Percentiles rank a stretch among this genome's conserved stretches.
Evolutionary conservation across 139 green algal genomes (phyloP).

Genomic region (Protoeuglena noctilucae): DNA sequence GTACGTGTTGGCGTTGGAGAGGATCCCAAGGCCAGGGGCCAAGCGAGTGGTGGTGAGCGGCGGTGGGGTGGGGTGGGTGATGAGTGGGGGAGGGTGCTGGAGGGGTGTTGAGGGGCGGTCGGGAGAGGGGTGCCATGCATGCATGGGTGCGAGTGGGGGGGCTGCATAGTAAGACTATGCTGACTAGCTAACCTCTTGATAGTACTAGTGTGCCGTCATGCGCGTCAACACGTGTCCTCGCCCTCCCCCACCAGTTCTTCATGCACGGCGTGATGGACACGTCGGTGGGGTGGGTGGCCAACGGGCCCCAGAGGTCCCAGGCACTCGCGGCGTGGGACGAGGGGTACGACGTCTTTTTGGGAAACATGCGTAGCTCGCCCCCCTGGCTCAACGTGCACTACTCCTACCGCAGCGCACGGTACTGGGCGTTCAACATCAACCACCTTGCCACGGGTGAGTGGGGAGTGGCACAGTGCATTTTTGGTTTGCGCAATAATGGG

Average conservation of each 20-base stretch:
- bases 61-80: too few species aligned
- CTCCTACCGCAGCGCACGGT: constrained; percentile 22
- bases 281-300: constrained; percentile 67
- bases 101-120: too few species aligned
- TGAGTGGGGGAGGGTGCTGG: too few species aligned
- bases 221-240: neutral
- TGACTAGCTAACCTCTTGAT: too few species aligned
- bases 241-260: constrained; percentile 37
- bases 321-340: constrained; percentile 80
- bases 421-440: constrained; percentile 79
- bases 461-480: too few species aligned
- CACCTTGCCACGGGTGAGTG: constrained; percentile 61
- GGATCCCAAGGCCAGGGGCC: neutral
- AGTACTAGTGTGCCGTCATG: too few species aligned
- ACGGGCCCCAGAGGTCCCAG: constrained; percentile 45
- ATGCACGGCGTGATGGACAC: constrained; percentile 87
- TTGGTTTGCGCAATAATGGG: too few species aligned
- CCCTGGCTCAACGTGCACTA: constrained; percentile 44
- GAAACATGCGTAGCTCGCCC: constrained; percentile 64
- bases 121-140: too few species aligned
- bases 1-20: constrained; percentile 46
- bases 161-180: too few species aligned
- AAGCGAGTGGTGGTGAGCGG: neutral
- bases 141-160: too few species aligned
- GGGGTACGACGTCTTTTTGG: constrained; percentile 88